phyloP scores from a whole-genome alignment of 495 filamentous ascomycete genomes.

The Aspergillus hancockii region DNA sequence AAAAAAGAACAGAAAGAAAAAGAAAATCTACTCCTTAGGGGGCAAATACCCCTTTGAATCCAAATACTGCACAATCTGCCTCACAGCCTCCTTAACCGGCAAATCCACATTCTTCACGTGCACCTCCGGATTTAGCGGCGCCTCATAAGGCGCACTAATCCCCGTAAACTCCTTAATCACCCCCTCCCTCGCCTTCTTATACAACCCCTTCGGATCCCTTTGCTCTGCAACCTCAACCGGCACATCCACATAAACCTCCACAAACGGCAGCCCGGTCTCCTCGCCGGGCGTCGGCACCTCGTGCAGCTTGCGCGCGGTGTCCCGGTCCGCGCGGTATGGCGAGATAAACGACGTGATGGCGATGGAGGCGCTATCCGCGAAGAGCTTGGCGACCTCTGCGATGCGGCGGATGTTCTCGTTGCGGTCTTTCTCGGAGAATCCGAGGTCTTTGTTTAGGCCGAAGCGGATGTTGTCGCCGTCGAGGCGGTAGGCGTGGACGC shows the following conservation, averaged over 20 bases:
- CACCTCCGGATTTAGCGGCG: conserved; percentile 81
- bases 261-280: conserved; percentile 71
- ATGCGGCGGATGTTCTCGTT: conserved; percentile 98
- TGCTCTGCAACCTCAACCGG: conserved; percentile 87
- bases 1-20: conserved; percentile 2
- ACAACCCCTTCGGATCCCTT: conserved; percentile 94
- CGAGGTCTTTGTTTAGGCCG: conserved; percentile 95
- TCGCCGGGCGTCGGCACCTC: conserved; percentile 49
- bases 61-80: conserved; percentile 78
- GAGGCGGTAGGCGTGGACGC: conserved; percentile 82
- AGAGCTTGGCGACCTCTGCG: conserved; percentile 93
- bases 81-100: conserved; percentile 82
- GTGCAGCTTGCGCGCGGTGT: conserved; percentile 79
- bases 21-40: conserved; percentile 38
- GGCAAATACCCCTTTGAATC: conserved; percentile 63
- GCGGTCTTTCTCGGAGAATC: conserved; percentile 88
- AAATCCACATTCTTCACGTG: conserved; percentile 74
- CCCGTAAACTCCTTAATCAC: conserved; percentile 98
- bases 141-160: conserved; percentile 89
- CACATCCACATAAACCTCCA: conserved; percentile 91
- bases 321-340: conserved; percentile 83
- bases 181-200: conserved; percentile 91
- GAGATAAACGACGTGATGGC: conserved; percentile 97
- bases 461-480: conserved; percentile 99
- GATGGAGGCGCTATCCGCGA: conserved; percentile 84